Conservation (phyloP, 169 alveolate species). For the Plasmodium ovale region DNA sequence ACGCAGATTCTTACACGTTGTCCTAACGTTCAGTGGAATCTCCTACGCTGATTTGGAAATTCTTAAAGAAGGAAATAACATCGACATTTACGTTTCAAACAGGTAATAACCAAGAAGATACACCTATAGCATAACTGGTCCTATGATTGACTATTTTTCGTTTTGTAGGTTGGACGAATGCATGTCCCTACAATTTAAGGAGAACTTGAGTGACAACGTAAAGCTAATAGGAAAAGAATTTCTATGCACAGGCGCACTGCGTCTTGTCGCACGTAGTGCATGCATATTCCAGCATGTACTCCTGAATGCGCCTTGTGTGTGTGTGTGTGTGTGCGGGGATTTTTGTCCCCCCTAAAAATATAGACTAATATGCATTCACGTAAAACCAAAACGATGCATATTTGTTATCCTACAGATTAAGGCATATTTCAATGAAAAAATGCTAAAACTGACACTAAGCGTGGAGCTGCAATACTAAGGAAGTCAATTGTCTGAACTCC, state of each 20-base stretch:
- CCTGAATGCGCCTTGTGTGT: background rate
- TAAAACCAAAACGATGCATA: background rate
- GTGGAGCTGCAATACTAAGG: conserved; percentile 52
- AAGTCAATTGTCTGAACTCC: background rate
- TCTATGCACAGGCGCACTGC: too few relatives aligned
- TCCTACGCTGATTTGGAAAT: conserved; percentile 47
- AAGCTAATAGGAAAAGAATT: background rate
- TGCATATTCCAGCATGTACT: background rate
- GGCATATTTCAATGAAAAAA: conserved; percentile 60
- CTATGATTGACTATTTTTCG: background rate
- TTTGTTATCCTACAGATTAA: conserved; percentile 19
- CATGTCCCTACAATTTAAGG: conserved; percentile 49
- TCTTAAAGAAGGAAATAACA: conserved; percentile 34
- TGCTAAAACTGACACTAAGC: conserved; percentile 51
- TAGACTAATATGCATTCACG: too few relatives aligned
- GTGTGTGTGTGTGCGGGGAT: background rate
- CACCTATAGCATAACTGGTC: background rate
- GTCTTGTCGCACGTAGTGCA: too few relatives aligned
- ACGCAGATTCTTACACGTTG: conserved; percentile 52
- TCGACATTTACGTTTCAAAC: conserved; percentile 49
- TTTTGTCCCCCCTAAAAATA: too few relatives aligned
- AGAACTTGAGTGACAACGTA: conserved; percentile 74
- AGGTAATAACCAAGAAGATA: conserved; percentile 11
- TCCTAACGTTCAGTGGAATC: conserved; percentile 45
- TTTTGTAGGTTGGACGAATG: conserved; percentile 48